A percentile compares a stretch with the other conserved stretches of the same genome.
phyloP scores from a whole-genome alignment of 208 protist species.

The Trypanosoma scelopori region DNA sequence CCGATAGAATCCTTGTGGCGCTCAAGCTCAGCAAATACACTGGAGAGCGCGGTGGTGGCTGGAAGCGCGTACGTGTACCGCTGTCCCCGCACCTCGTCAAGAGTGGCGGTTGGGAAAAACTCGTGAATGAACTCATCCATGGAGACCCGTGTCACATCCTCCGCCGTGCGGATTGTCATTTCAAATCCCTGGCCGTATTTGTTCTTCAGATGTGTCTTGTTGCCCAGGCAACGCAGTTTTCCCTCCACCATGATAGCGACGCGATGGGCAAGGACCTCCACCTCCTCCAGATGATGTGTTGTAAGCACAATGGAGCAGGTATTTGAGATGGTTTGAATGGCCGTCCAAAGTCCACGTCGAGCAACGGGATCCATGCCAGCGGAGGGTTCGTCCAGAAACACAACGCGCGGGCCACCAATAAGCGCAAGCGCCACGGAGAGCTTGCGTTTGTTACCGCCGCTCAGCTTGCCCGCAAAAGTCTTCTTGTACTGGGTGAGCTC shows the following conservation, averaged over 20 bases:
- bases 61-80: conserved; percentile 54
- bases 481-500: conserved; percentile 42
- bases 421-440: conserved; percentile 78
- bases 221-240: conserved; percentile 84
- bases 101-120: conserved; percentile 29
- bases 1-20: conserved; percentile 31
- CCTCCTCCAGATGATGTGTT: conserved; percentile 93
- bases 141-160: background rate
- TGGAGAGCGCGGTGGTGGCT: conserved; percentile 32
- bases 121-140: conserved; percentile 42
- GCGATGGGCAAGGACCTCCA: conserved; percentile 79
- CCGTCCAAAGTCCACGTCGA: conserved; percentile 75
- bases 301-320: conserved; percentile 86
- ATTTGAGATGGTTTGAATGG: conserved; percentile 55
- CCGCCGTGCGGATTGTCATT: conserved; percentile 42
- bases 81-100: conserved; percentile 39
- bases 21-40: conserved; percentile 48
- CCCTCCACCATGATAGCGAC: conserved; percentile 91
- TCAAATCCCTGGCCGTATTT: conserved; percentile 79
- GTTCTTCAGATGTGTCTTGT: conserved; percentile 78
- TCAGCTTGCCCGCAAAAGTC: conserved; percentile 39
- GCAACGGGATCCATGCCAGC: conserved; percentile 88
- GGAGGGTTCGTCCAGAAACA: conserved; percentile 89
- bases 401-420: conserved; percentile 68
- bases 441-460: conserved; percentile 87